phyloP scores from a whole-genome alignment of 1,139 yeast species.

The Protomyces macrosporus region DNA sequence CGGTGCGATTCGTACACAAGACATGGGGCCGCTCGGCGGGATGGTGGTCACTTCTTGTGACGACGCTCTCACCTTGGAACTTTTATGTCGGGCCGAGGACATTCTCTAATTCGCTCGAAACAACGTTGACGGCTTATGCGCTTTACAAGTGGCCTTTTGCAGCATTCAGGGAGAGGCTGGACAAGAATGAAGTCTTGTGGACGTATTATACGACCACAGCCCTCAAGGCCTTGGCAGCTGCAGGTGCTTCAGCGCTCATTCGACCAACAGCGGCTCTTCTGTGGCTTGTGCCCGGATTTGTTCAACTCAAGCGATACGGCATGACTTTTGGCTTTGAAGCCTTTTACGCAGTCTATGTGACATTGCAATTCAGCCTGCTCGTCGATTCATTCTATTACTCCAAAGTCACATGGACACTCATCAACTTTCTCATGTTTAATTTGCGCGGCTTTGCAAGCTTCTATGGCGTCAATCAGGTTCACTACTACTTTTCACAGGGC shows the following conservation, averaged over 20 bases:
- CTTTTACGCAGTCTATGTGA: slow-evolving; percentile 27
- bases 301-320: not conserved
- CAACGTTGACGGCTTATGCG: slow-evolving; percentile 64
- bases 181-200: slow-evolving; percentile 26
- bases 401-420: slow-evolving; percentile 54
- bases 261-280: slow-evolving; percentile 78
- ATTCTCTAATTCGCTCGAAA: slow-evolving; percentile 79
- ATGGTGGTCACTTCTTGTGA: slow-evolving; percentile 16
- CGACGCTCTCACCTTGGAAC: slow-evolving; percentile 40
- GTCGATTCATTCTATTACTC: slow-evolving; percentile 63
- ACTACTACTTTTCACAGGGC: slow-evolving; percentile 77
- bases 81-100: slow-evolving; percentile 78
- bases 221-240: slow-evolving; percentile 6
- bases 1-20: slow-evolving; percentile 31
- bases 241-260: slow-evolving; percentile 53
- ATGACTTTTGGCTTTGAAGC: slow-evolving; percentile 25
- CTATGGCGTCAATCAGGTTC: slow-evolving; percentile 82
- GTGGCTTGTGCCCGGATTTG: slow-evolving; percentile 50
- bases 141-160: slow-evolving; percentile 60
- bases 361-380: slow-evolving; percentile 48
- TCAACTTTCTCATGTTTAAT: slow-evolving; percentile 71
- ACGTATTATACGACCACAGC: slow-evolving; percentile 25
- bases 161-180: slow-evolving; percentile 41
- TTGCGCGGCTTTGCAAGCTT: slow-evolving; percentile 67
- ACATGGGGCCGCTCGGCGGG: slow-evolving; percentile 34